Conservation (phyloP, 2,329 filamentous ascomycete genomes). For the Aureobasidium mangrovei region DNA sequence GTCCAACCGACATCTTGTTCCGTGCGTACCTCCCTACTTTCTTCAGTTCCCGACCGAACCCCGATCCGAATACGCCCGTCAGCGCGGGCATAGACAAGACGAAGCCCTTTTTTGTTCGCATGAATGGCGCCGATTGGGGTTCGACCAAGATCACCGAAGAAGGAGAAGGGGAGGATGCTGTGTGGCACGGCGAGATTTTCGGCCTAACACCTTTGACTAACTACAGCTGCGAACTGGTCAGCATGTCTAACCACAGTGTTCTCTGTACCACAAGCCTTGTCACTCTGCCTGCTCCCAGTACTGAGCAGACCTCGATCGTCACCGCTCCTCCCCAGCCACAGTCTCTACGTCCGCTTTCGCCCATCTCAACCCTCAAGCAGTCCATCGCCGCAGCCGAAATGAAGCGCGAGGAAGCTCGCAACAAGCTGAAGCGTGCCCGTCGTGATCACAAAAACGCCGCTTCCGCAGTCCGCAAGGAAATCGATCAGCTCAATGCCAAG, state of each 20-base stretch:
- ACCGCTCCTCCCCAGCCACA: constrained; percentile 47
- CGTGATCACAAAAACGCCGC: constrained; percentile 67
- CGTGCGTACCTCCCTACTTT: constrained; percentile 29
- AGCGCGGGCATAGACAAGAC: constrained; percentile 50
- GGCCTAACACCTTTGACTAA: constrained; percentile 63
- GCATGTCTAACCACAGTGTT: constrained; percentile 54
- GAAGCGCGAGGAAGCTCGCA: constrained; percentile 60
- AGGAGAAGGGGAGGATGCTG: constrained; percentile 35
- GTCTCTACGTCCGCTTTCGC: constrained; percentile 63
- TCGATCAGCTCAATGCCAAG: constrained; percentile 58
- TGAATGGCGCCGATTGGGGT: constrained; percentile 74
- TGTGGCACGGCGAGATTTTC: constrained; percentile 61
- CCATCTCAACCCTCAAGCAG: constrained; percentile 65
- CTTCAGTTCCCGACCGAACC: constrained; percentile 22
- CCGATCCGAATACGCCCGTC: constrained; percentile 32
- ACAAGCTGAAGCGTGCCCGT: constrained; percentile 59
- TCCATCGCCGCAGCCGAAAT: constrained; percentile 65
- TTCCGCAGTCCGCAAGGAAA: constrained; percentile 61
- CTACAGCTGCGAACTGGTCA: constrained; percentile 71
- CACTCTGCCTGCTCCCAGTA: constrained; percentile 51
- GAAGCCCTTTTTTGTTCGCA: constrained; percentile 69
- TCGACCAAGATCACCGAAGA: constrained; percentile 57
- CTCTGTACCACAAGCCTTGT: constrained; percentile 65
- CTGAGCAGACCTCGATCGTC: constrained; percentile 40
- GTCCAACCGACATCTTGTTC: constrained; percentile 69